These are phyloP conservation scores for Melampsora larici-populina DNA, from an alignment of 1,284 basidiomycete species.

Conservation along the genomic window DNA sequence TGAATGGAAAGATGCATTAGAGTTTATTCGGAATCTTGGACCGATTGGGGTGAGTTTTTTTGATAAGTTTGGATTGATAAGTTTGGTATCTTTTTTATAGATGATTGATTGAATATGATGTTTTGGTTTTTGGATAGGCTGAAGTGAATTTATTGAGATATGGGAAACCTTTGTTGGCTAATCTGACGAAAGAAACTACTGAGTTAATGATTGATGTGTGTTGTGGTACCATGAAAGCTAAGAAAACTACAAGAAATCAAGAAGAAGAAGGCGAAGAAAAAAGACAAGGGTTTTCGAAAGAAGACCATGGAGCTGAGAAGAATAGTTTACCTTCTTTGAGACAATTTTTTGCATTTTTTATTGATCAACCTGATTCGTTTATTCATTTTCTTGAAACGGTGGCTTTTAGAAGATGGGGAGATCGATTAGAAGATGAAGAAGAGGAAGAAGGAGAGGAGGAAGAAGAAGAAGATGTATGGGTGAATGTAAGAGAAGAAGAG, in stretches of 20 bases:
- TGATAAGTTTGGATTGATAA: too few species aligned
- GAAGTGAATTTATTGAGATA: constrained; percentile 52
- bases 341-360: constrained; percentile 88
- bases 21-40: constrained; percentile 73
- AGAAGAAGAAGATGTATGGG: constrained; percentile 24
- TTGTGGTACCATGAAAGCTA: constrained; percentile 60
- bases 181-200: constrained; percentile 80
- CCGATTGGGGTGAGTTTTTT: constrained; percentile 71
- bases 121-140: constrained; percentile 60
- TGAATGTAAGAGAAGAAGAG: too few species aligned
- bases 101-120: background rate
- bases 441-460: too few species aligned
- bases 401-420: constrained; percentile 74
- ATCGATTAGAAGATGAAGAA: constrained; percentile 64
- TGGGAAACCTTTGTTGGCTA: constrained; percentile 64
- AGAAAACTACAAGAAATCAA: constrained; percentile 3
- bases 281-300: constrained; percentile 50
- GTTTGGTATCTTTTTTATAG: constrained; percentile 52
- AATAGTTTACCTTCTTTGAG: constrained; percentile 72
- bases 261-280: constrained; percentile 37
- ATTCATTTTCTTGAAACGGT: constrained; percentile 84
- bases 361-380: constrained; percentile 80
- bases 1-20: constrained; percentile 75
- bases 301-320: constrained; percentile 23
- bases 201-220: constrained; percentile 87